phyloP scores from a whole-genome alignment of 176 grass and related monocot species.

The Avena insularis region DNA sequence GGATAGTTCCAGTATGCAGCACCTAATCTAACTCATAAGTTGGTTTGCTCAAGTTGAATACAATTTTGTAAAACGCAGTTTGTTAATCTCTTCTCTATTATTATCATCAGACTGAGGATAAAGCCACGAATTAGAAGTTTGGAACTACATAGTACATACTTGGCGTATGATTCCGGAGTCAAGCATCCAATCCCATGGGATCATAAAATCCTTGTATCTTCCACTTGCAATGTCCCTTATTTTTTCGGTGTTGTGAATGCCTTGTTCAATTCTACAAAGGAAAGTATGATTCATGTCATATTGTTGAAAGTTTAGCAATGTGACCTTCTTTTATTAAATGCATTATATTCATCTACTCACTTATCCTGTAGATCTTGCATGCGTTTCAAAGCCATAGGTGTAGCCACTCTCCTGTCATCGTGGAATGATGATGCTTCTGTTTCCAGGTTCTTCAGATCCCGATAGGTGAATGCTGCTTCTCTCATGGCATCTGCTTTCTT shows the following conservation, averaged over 20 bases:
- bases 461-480: conserved; percentile 86
- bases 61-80: conserved; percentile 21
- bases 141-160: conserved; percentile 57
- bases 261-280: conserved; percentile 75
- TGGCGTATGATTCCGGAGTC: conserved; percentile 79
- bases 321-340: conserved; percentile 25
- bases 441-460: conserved; percentile 89
- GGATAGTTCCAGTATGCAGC: not conserved
- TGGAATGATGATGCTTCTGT: conserved; percentile 75
- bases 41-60: conserved; percentile 30
- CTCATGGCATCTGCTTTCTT: conserved; percentile 98
- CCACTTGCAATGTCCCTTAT: conserved; percentile 77
- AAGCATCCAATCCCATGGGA: conserved; percentile 99
- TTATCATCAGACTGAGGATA: conserved; percentile 25
- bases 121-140: conserved; percentile 24
- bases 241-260: conserved; percentile 81
- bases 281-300: not conserved
- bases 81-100: conserved; percentile 13
- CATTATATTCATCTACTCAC: conserved; percentile 54
- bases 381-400: conserved; percentile 69
- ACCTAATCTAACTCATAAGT: not conserved
- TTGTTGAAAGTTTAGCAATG: not conserved
- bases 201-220: conserved; percentile 87
- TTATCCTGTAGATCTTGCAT: conserved; percentile 94
- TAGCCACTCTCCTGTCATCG: conserved; percentile 76